Evolutionary conservation across 306 rosid species (phyloP), one percentile per base, ranked within the genome.

Genomic region (Mucuna pruriens): DNA sequence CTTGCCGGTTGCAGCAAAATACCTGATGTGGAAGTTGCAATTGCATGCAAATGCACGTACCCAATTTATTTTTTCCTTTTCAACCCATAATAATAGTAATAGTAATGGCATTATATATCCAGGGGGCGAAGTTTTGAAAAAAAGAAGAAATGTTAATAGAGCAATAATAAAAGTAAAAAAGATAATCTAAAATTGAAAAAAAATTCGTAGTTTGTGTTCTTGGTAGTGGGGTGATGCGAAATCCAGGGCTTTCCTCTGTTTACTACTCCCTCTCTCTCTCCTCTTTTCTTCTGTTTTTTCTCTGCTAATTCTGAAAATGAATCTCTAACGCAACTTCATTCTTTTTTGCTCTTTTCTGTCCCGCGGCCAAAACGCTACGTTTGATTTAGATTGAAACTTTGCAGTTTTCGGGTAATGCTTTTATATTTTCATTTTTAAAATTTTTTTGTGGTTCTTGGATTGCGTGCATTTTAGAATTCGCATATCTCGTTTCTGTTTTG

Each of bases 211-310:
- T 62, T 34, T 29, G 48, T 58, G 70, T 77, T 70, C 13, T 16
- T 60, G 86, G 84, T 86, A 78, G 92, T 85, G 77, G 80, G 83
- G 87, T 29, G 87, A 82, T 86, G 96, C 90, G 85, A 87, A 87
- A 85, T 87, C 48, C 80, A 67, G 85, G 94, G 91, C 75, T 78
- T 74, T 76, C 86, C 85, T 33, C 75, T 72, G 54, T 75, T 76
- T 75, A 55, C 65, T 66, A 61, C 71, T 58, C 63, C 46, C 29
- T 46, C 71, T 61, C 68, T 79, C 77, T 44, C 23, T 58, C 22
- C 16, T 38, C 31, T 55, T 29, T 15, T 13, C 7, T 15, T 38
- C 0, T 4, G 1, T 45, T 6, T 2, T 38, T 79, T 42, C 36
- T 77, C 80, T 82, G 84, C 66, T 60, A 76, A 85, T 84, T 79